Evolutionary conservation across 495 filamentous ascomycete species (phyloP).

Genomic region (Extremus antarcticus): DNA sequence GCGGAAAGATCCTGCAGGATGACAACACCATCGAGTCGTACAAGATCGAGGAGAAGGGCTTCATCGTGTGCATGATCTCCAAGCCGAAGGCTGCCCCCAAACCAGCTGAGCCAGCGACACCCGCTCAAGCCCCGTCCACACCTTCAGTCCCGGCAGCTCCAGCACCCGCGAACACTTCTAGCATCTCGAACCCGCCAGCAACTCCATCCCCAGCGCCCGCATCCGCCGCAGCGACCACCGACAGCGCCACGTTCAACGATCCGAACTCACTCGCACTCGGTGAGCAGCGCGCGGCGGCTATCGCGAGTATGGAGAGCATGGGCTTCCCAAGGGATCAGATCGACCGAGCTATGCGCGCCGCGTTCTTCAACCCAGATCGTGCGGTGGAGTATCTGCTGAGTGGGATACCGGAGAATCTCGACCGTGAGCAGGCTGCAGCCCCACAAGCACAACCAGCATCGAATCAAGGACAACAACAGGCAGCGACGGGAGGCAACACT

Average conservation of each 20-base stretch:
- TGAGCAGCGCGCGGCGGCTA: constrained; percentile 66
- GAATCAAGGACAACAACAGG: constrained; percentile 12
- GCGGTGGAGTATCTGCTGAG: constrained; percentile 90
- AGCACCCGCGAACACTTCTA: constrained; percentile 28
- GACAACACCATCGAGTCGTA: constrained; percentile 88
- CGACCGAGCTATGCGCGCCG: constrained; percentile 87
- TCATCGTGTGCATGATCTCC: constrained; percentile 91
- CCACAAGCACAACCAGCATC: constrained; percentile 1
- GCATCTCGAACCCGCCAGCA: constrained; percentile 42
- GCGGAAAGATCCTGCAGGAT: constrained; percentile 97
- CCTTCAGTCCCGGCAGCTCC: constrained; percentile 49
- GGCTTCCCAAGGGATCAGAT: constrained; percentile 80
- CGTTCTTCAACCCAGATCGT: constrained; percentile 92
- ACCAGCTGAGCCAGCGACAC: constrained; percentile 51
- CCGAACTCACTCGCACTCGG: constrained; percentile 79
- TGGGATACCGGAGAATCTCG: constrained; percentile 78
- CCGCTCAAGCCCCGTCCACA: constrained; percentile 59
- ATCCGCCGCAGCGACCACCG: constrained; percentile 33
- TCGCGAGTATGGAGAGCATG: constrained; percentile 95
- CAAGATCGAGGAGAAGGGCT: constrained; percentile 98
- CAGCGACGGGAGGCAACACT: constrained; percentile 21
- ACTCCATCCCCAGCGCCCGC: constrained; percentile 64
- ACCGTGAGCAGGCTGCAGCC: constrained; percentile 49
- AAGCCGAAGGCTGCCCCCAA: constrained; percentile 70
- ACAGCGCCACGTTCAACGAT: constrained; percentile 49